Percentiles rank a stretch among this genome's conserved stretches.
These are phyloP conservation scores for Arxiozyma bovina DNA, from an alignment of 1,139 yeast genomes.

Conservation along the genomic window DNA sequence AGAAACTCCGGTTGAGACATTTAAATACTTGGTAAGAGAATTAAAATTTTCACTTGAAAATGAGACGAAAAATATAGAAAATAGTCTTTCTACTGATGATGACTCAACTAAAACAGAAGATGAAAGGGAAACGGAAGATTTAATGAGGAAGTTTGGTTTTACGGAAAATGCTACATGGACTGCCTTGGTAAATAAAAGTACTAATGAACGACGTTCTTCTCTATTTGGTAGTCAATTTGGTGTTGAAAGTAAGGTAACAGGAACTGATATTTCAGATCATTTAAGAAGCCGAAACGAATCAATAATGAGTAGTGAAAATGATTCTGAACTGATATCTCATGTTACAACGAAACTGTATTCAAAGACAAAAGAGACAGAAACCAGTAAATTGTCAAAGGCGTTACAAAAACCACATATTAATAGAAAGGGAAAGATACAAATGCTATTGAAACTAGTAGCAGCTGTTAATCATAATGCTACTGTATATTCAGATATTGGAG, in stretches of 20 bases:
- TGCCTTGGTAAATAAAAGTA: slow-evolving; percentile 21
- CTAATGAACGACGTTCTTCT: slow-evolving; percentile 6
- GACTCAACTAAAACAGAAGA: slow-evolving; percentile 9
- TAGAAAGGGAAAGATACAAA: slow-evolving; percentile 15
- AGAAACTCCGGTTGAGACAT: slow-evolving; percentile 28
- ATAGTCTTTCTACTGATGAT: background rate
- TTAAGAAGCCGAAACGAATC: background rate
- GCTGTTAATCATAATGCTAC: slow-evolving; percentile 29
- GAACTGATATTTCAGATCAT: background rate
- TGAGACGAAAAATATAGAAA: slow-evolving; percentile 12
- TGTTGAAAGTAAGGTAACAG: background rate
- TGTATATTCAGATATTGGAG: slow-evolving; percentile 27
- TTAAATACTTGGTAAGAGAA: slow-evolving; percentile 28
- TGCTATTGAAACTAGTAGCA: slow-evolving; percentile 22
- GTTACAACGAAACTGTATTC: background rate
- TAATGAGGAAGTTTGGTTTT: slow-evolving; percentile 27
- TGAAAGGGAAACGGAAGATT: slow-evolving; percentile 18
- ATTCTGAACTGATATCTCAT: background rate
- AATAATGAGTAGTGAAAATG: background rate
- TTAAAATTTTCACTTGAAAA: slow-evolving; percentile 25
- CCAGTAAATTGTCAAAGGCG: slow-evolving; percentile 10
- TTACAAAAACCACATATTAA: slow-evolving; percentile 4
- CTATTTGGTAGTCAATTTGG: background rate
- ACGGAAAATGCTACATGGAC: slow-evolving; percentile 31
- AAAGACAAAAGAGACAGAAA: slow-evolving; percentile 5